These are phyloP conservation scores for Theobroma cacao DNA, from an alignment of 345 rosid genomes.

Conservation along the genomic window DNA sequence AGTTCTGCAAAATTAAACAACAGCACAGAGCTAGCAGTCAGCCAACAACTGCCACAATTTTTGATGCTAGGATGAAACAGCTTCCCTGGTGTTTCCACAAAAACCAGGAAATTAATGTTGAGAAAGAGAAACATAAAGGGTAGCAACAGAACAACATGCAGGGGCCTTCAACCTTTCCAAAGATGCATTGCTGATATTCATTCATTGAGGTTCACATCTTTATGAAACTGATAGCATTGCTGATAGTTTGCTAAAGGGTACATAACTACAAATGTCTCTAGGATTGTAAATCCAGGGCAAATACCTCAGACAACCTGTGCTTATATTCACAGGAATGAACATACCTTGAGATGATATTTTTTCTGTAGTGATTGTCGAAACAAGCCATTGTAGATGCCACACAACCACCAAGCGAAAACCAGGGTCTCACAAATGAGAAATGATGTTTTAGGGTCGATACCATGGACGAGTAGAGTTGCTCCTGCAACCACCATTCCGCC, in stretches of 20 bases:
- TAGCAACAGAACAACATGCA: neutral
- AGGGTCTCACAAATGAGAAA: slow-evolving; percentile 71
- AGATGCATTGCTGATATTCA: no score
- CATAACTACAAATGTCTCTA: no score
- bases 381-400: slow-evolving; percentile 77
- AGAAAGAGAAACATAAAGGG: neutral
- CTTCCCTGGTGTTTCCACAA: neutral
- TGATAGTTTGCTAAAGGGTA: no score
- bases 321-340: no score
- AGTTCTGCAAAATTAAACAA: slow-evolving; percentile 43
- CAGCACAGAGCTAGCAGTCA: neutral
- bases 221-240: no score
- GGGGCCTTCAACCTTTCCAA: no score
- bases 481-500: slow-evolving; percentile 83
- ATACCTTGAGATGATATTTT: slow-evolving; percentile 91
- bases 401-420: slow-evolving; percentile 87
- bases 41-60: neutral
- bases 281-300: no score
- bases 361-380: slow-evolving; percentile 78
- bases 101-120: neutral
- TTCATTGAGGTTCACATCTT: no score
- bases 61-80: neutral
- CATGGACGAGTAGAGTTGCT: slow-evolving; percentile 59
- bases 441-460: slow-evolving; percentile 77
- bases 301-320: no score